phyloP scores from a whole-genome alignment of 371 early-diverging fungal genomes.

The Mucor velutinosus region DNA sequence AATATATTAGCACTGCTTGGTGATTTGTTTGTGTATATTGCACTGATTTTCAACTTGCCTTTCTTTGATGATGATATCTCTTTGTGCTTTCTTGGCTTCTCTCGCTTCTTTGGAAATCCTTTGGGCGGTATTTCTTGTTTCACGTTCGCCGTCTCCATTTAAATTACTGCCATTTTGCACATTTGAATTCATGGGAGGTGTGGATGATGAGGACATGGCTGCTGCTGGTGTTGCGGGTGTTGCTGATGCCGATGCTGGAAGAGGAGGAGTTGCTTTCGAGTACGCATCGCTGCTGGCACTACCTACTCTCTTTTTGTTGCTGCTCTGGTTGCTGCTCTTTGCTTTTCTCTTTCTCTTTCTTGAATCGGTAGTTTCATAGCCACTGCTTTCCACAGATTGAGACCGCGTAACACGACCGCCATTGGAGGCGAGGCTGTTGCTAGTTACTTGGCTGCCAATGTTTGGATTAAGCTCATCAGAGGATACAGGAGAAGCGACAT shows the following conservation, averaged over 20 bases:
- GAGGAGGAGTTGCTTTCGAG: neutral
- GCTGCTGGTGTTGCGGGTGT: neutral
- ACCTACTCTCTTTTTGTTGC: conserved; percentile 21
- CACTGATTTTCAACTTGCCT: conserved; percentile 12
- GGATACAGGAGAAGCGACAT: conserved; percentile 14
- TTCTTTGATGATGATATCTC: conserved; percentile 28
- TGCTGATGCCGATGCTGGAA: neutral
- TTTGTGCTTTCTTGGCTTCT: conserved; percentile 26
- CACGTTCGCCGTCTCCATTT: conserved; percentile 30
- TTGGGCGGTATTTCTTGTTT: conserved; percentile 25
- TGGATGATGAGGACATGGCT: neutral
- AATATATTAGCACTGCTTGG: neutral
- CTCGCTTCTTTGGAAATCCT: conserved; percentile 28
- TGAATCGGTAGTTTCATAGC: conserved; percentile 22
- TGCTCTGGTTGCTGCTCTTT: neutral
- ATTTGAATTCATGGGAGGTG: neutral
- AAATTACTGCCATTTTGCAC: conserved; percentile 4
- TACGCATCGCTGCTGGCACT: neutral
- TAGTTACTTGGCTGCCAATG: neutral
- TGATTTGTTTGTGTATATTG: neutral
- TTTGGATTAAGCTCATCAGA: conserved; percentile 2
- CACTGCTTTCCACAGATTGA: conserved; percentile 32
- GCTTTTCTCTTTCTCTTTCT: conserved; percentile 25
- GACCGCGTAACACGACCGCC: conserved; percentile 28
- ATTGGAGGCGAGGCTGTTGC: neutral